Evolutionary conservation across 208 protist species (phyloP).

Genomic region (Leishmania lainsoni): DNA sequence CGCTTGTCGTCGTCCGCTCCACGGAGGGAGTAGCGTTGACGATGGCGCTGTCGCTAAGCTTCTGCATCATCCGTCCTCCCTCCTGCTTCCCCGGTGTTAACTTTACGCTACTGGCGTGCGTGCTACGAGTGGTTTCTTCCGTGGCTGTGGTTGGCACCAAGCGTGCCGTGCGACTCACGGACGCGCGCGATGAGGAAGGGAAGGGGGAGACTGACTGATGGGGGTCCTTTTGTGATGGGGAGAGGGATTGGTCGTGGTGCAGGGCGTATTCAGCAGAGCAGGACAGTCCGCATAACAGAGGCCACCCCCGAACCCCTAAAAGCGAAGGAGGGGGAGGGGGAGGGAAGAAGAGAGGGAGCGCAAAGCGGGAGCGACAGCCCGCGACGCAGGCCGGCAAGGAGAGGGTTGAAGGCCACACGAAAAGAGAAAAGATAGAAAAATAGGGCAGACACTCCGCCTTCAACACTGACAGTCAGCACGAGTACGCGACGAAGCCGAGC

Average conservation of each 20-base stretch:
- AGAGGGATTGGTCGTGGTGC: too few relatives aligned
- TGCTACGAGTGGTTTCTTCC: not conserved
- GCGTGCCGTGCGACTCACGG: not conserved
- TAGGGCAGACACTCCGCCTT: too few relatives aligned
- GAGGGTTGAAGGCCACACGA: not conserved
- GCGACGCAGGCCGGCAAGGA: not conserved
- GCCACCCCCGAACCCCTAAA: not conserved
- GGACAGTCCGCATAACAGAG: slow-evolving; percentile 1
- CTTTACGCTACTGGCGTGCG: not conserved
- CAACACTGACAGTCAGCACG: too few relatives aligned
- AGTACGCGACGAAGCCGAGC: too few relatives aligned
- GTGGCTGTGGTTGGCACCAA: not conserved
- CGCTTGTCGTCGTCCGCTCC: not conserved
- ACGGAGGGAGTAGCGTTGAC: not conserved
- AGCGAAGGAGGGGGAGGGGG: not conserved
- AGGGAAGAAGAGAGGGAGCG: not conserved
- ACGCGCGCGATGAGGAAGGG: not conserved
- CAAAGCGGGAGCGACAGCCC: not conserved
- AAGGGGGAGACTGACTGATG: not conserved
- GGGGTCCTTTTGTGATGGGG: not conserved
- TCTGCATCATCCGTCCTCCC: slow-evolving; percentile 1
- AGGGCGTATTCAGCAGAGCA: not conserved
- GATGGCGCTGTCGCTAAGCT: not conserved
- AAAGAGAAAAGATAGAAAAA: too few relatives aligned
- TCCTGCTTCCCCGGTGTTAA: too few relatives aligned